Evolutionary conservation across 1,284 basidiomycete genomes (phyloP).

Genomic region (Coniophora puteana): DNA sequence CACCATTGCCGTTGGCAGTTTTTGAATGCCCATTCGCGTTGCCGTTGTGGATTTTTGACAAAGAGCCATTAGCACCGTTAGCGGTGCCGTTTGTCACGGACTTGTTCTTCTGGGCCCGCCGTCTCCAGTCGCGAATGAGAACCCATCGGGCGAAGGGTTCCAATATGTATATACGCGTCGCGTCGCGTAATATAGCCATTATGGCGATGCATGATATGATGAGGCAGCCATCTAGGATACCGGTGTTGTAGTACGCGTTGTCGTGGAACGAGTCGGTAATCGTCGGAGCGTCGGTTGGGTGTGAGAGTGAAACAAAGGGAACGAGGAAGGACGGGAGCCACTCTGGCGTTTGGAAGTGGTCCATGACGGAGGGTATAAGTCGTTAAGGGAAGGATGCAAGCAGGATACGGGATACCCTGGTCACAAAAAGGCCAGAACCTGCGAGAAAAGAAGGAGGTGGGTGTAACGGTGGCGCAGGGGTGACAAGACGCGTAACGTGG

Average conservation of each 20-base stretch:
- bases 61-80: constrained; percentile 9
- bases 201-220: constrained; percentile 71
- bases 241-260: constrained; percentile 65
- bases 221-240: constrained; percentile 68
- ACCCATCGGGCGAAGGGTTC: constrained; percentile 78
- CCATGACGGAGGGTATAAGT: too few species aligned
- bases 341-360: constrained; percentile 31
- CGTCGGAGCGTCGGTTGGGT: constrained; percentile 54
- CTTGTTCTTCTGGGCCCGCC: constrained; percentile 22
- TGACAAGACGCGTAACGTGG: too few species aligned
- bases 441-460: too few species aligned
- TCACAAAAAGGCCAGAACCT: too few species aligned
- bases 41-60: constrained; percentile 23
- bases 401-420: too few species aligned
- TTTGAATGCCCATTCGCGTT: constrained; percentile 28
- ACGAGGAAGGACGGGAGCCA: constrained; percentile 49
- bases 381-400: constrained; percentile 12
- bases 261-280: constrained; percentile 66
- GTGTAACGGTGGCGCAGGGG: neutral
- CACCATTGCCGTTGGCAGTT: constrained; percentile 23
- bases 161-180: constrained; percentile 65
- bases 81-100: constrained; percentile 24
- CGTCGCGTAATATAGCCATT: constrained; percentile 79
- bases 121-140: constrained; percentile 49
- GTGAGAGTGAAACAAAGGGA: constrained; percentile 75